A percentile compares a stretch with the other conserved stretches of the same genome.
These are phyloP conservation scores for Medakamo hakoo DNA, from an alignment of 139 green algal species.

Conservation along the genomic window DNA sequence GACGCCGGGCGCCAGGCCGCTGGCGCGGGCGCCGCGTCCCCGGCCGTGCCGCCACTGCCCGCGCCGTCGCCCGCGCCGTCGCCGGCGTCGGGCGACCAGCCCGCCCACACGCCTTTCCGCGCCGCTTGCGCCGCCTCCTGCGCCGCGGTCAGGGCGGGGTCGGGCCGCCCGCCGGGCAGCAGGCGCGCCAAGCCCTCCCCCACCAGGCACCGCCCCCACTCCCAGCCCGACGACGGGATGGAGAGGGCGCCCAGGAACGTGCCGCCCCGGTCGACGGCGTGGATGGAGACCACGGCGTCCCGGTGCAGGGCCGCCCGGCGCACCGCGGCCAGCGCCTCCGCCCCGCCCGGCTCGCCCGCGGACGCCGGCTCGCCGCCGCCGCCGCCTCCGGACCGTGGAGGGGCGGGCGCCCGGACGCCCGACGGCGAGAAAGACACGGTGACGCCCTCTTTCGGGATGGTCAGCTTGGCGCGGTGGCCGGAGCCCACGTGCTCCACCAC, in stretches of 20 bases:
- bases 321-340: constrained; percentile 70
- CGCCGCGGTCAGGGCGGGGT: constrained; percentile 7
- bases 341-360: constrained; percentile 58
- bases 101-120: constrained; percentile 1
- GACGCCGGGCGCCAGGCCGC: constrained; percentile 8
- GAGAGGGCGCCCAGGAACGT: constrained; percentile 77
- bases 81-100: constrained; percentile 44
- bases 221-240: constrained; percentile 13
- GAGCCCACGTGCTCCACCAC: constrained; percentile 73
- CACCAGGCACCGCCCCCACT: constrained; percentile 59
- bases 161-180: background rate
- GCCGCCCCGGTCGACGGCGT: constrained; percentile 68
- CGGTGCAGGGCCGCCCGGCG: constrained; percentile 48
- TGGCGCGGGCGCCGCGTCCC: background rate
- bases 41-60: background rate
- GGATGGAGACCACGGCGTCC: constrained; percentile 53
- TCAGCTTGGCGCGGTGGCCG: constrained; percentile 64
- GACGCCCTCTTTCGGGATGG: constrained; percentile 72
- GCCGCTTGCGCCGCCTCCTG: constrained; percentile 24
- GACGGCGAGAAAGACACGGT: constrained; percentile 73
- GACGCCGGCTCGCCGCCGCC: background rate
- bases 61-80: constrained; percentile 8
- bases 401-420: constrained; percentile 51
- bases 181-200: constrained; percentile 40
- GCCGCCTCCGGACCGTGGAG: constrained; percentile 18